Conservation (phyloP, 2,329 filamentous ascomycete species). For the Passalora sequoiae region DNA sequence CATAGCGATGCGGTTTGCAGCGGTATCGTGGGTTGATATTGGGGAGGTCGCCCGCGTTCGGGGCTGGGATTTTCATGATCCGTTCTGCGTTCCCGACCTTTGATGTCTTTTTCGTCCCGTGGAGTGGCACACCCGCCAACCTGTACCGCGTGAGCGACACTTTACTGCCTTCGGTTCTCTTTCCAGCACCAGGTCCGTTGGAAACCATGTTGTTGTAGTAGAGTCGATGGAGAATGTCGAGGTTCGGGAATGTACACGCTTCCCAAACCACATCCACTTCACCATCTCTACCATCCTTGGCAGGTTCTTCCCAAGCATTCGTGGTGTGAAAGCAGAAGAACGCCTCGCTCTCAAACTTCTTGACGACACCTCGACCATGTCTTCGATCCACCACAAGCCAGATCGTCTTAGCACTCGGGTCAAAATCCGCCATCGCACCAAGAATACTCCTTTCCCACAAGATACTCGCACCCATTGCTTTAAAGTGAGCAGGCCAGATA, state of each 20-base stretch:
- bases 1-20: constrained; percentile 53
- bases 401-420: constrained; percentile 50
- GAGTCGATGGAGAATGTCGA: constrained; percentile 60
- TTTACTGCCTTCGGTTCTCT: neutral
- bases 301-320: constrained; percentile 66
- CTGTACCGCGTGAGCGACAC: constrained; percentile 8
- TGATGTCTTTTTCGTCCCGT: neutral
- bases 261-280: constrained; percentile 61
- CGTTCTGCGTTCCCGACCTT: constrained; percentile 41
- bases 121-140: constrained; percentile 3
- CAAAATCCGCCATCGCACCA: constrained; percentile 62
- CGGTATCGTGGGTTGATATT: constrained; percentile 57
- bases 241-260: constrained; percentile 57
- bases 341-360: constrained; percentile 60
- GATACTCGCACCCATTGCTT: constrained; percentile 54
- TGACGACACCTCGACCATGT: constrained; percentile 59
- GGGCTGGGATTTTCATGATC: constrained; percentile 12
- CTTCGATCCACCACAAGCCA: constrained; percentile 73
- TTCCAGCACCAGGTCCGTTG: constrained; percentile 40
- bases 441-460: constrained; percentile 62
- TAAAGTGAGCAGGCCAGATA: constrained; percentile 62
- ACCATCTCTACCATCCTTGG: constrained; percentile 10
- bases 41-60: constrained; percentile 54
- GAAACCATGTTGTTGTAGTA: constrained; percentile 67
- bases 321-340: constrained; percentile 76